Base-by-base conservation (phyloP, 176 grass and related monocot species). In the Oryza meridionalis region DNA sequence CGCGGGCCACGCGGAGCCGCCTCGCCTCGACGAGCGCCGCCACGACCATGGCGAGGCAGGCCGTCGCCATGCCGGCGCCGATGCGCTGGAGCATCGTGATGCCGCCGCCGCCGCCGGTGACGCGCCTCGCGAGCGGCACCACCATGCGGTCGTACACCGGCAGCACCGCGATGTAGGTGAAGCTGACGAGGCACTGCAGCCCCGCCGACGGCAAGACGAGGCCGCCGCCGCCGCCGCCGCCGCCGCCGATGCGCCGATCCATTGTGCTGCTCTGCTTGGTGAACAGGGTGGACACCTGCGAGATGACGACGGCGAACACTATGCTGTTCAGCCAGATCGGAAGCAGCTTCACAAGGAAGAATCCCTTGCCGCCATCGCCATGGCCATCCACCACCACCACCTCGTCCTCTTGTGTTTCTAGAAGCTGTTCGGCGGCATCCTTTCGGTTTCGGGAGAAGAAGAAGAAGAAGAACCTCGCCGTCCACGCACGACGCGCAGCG, bases 81-180 rank as follows among this genome's bases (percentile, higher is more conserved):
- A 94, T 78, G 70, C 94, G 93, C 73, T 94, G 90, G 35, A 92
- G 90, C 83, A 64, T 89, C 15, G 94, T 92, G 63, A 97, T 64
- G 63, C 42, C 42, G 9, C 94, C 92, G 63, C 42, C 42, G 9
- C 94, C 92, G 4, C 78, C 50, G 1, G 94, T 80, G 73, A 89
- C 22, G 32, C 84, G 87, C 64, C 92, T 81, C 1, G 69, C 78
- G 6, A 87, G 19, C 0, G 94, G 92, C 82, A 97, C 88, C 5
- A 97, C 49, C 15, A 72, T 42, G 29, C 87, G 90, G 50, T 97
- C 90, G 69, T 97, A 97, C 40, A 91, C 26, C 9, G 84, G 86
- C 29, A 94, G 35, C 63, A 86, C 70, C 1, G 55, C 5, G 67
- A 94, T 64, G 50, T 87, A 89, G 62, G 86, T 29, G 82, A 83